phyloP scores from a whole-genome alignment of 768 basidiomycete species.

The Lactarius quietus region DNA sequence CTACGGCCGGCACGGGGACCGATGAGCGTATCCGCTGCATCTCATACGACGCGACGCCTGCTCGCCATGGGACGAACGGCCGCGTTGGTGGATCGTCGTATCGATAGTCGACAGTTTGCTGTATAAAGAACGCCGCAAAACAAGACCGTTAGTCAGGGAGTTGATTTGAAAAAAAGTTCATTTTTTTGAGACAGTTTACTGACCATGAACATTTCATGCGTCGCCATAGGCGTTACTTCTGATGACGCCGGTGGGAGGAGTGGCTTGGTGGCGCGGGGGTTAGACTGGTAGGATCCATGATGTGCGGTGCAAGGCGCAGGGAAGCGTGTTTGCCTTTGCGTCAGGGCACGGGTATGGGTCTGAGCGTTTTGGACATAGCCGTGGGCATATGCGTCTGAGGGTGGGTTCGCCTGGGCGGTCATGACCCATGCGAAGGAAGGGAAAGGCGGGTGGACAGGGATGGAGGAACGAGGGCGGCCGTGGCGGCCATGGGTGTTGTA shows the following conservation, averaged over 20 bases:
- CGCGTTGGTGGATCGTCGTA: constrained; percentile 3
- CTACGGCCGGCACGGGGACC: not conserved
- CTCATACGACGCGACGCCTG: not conserved
- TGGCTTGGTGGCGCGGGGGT: not conserved
- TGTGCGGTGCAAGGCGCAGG: not conserved
- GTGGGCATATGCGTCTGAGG: not conserved
- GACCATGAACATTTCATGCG: constrained; percentile 10
- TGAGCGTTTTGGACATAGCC: constrained; percentile 16
- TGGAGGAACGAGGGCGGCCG: not conserved
- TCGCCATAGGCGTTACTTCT: not conserved
- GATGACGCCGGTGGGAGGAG: not conserved
- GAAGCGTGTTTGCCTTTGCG: not conserved
- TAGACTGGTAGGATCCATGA: not conserved
- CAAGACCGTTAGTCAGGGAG: not conserved
- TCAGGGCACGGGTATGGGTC: not conserved
- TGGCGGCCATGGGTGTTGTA: not conserved
- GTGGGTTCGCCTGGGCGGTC: constrained; percentile 16
- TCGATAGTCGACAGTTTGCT: constrained; percentile 20
- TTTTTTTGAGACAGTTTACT: not conserved
- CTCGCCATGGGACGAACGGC: constrained; percentile 10
- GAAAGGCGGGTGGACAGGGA: constrained; percentile 14
- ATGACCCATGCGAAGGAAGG: constrained; percentile 22
- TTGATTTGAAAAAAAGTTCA: not conserved
- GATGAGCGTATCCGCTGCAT: not conserved
- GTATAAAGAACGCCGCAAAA: not conserved